A percentile compares a stretch with the other conserved stretches of the same genome.
Evolutionary conservation across 2,329 filamentous ascomycete genomes (phyloP).

Genomic region (Fusarium sp.): DNA sequence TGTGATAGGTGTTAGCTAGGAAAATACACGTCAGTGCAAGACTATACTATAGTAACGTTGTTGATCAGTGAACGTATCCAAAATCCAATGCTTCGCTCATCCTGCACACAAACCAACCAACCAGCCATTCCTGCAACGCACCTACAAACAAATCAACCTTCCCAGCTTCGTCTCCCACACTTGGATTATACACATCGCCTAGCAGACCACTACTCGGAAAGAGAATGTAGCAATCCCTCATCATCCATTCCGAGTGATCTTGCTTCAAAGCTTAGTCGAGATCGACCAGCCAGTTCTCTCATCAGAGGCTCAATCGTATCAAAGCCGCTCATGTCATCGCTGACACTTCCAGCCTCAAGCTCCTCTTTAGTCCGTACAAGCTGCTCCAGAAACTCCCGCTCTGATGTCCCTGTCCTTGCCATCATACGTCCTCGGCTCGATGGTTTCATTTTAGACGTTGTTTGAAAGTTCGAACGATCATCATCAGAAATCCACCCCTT

Average conservation of each 20-base stretch:
- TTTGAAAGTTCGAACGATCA: conserved; percentile 28
- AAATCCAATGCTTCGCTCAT: conserved; percentile 30
- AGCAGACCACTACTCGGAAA: conserved; percentile 9
- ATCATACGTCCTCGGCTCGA: conserved; percentile 36
- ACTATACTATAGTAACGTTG: conserved; percentile 17
- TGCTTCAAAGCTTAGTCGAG: conserved; percentile 41
- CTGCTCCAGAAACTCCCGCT: conserved; percentile 43
- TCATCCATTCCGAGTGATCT: conserved; percentile 39
- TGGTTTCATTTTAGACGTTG: conserved; percentile 9
- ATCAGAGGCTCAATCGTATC: conserved; percentile 56
- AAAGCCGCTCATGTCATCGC: conserved; percentile 48
- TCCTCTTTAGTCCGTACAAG: conserved; percentile 41
- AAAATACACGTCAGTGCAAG: conserved; percentile 34
- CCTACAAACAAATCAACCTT: background rate
- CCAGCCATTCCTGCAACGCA: background rate
- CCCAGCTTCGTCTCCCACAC: background rate
- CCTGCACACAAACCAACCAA: background rate
- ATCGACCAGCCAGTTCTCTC: conserved; percentile 52
- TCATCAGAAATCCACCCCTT: conserved; percentile 48
- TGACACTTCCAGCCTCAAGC: conserved; percentile 37
- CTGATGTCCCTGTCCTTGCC: conserved; percentile 41
- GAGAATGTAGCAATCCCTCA: conserved; percentile 25
- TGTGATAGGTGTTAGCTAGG: conserved; percentile 33
- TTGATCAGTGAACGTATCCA: background rate
- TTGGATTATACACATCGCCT: background rate